A percentile compares a stretch with the other conserved stretches of the same genome.
Evolutionary conservation across 2,329 filamentous ascomycete species (phyloP).

Genomic region (Alternaria gaisen): DNA sequence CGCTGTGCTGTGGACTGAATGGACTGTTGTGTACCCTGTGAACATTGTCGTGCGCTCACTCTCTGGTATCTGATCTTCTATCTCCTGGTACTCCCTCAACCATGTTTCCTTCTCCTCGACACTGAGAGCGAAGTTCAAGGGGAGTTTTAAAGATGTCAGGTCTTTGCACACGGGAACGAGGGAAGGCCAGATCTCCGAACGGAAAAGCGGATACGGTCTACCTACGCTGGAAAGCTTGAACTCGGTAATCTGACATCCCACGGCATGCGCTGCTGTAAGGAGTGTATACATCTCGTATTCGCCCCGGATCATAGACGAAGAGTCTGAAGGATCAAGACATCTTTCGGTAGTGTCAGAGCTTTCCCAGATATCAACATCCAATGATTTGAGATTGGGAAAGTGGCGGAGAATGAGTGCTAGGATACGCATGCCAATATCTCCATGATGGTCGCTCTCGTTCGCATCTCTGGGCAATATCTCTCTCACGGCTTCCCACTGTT

Average conservation of each 20-base stretch:
- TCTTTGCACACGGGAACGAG: neutral
- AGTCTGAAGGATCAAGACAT: neutral
- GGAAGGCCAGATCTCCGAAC: neutral
- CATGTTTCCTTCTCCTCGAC: neutral
- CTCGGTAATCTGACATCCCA: neutral
- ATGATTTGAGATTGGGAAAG: neutral
- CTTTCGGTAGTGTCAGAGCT: neutral
- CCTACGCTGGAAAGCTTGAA: neutral
- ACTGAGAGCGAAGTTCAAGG: neutral
- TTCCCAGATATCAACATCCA: neutral
- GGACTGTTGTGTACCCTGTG: neutral
- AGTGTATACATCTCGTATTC: neutral
- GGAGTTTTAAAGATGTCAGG: neutral
- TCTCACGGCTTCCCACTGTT: neutral
- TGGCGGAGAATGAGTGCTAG: neutral
- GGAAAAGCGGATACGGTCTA: neutral
- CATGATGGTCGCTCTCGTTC: neutral
- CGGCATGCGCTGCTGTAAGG: neutral
- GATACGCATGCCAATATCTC: neutral
- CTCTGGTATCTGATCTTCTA: neutral
- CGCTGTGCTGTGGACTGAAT: neutral
- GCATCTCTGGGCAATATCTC: neutral
- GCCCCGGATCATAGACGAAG: neutral
- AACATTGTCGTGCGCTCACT: neutral
- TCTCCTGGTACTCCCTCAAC: neutral